Evolutionary conservation across 2,329 filamentous ascomycete genomes (phyloP), one percentile per base, ranked within the genome.

Genomic region (Sarocladium oryzae): DNA sequence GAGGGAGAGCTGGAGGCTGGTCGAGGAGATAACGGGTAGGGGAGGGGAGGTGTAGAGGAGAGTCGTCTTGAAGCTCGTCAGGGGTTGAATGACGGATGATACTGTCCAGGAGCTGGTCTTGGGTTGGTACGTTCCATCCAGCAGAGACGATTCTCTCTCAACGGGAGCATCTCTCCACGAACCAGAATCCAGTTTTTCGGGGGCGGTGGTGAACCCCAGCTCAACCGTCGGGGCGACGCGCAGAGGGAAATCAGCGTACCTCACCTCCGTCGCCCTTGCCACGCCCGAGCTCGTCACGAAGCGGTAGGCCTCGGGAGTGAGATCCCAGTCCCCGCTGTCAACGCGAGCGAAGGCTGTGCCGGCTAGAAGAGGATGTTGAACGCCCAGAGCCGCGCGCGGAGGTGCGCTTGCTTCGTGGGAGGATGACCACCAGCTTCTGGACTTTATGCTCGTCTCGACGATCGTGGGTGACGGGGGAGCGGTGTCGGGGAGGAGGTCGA

Each of bases 1-100:
- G 1, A 76, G 57, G 51, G 76, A 73, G 8, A 70, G 61, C 52
- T 76, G 73, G 15, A 74, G 36, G 8, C 69, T 68, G 43, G 71
- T 58, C 10, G 60, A 53, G 45, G 71, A 58, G 11, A 60, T 53
- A 4, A 21, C 56, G 56, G 11, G 67, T 57, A 2, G 62, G 58
- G 8, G 68, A 57, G 9, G 56, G 54, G 4, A 74, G 52, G 30
- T 72, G 32, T 49, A 49, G 16, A 28, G n/a, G 30, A 49, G n/a
- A 8, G 46, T 21, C 6, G 46, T 26, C 4, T 30, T 49, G 32
- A 49, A 20, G 46, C 26, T 37, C 2, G 9, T 37, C 3, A 49
- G 18, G 11, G 46, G 46, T 6, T 26, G 16, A 20, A 49, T 3
- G 33, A 4, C 55, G 51, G 49, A 74, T 69, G 13, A 74, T 60